Evolutionary conservation across 306 rosid genomes (phyloP), one percentile per base, ranked within the genome.

Genomic region (Arachis hypogaea): DNA sequence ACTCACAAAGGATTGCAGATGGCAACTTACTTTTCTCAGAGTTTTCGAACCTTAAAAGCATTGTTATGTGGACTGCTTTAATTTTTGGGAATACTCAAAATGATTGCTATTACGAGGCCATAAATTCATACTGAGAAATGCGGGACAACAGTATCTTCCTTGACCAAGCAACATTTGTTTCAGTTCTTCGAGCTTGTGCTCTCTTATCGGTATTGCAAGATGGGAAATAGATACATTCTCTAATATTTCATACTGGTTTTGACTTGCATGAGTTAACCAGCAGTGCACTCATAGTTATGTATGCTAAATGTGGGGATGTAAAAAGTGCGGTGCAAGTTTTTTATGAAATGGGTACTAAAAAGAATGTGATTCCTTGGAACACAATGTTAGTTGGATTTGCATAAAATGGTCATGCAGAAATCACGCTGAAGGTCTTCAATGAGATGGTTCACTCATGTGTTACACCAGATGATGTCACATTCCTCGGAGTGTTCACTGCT

Each of bases 371-470:
- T 75, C 85, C 93, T 69, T 92, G 93, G 98, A 92, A 92, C 78
- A 86, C 98, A 49, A 88, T 92, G 90, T 86, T 92, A 18, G 92
- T 85, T 77, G 98, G 96, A 57, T 82, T 86, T 67, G 98, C 98
- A 3, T 89, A 89, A 77, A 89, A 92, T 70, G 98, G 96, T 49
- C 85, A 77, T 75, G 93, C 88, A 16, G 90, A 86, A 72, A 64
- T 61, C 11, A 89, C 93, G 3, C 75, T 88, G 14, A 58, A 83
- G 55, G 71, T 83, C 81, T 92, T 92, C 62, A 74, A 83, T 60
- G 84, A 83, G 85, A 86, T 89, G 96, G 69, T 73, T 77, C 55
- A 66, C 54, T 69, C 80, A 70, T 28, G 38, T 10, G 72, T 92
- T 65, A 41, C 44, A 71, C 96, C 98, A 7, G 98, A 92, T 16